Evolutionary conservation across 2,329 filamentous ascomycete species (phyloP).

Genomic region (Elsinoe batatas): DNA sequence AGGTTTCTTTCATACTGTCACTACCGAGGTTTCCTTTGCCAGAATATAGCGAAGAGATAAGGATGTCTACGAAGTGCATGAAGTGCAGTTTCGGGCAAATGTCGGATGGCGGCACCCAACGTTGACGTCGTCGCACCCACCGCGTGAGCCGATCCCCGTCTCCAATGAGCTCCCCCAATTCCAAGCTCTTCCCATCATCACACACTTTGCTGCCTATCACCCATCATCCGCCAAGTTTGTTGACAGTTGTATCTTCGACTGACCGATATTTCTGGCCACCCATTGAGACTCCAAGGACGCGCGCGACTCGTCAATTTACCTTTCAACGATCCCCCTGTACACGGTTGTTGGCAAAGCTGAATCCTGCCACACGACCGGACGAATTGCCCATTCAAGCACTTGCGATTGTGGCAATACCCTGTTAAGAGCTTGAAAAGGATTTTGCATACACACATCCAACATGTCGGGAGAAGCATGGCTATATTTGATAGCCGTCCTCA

Average conservation of each 20-base stretch:
- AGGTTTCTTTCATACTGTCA: too few species aligned
- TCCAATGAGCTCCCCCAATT: neutral
- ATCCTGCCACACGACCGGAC: neutral
- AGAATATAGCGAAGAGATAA: too few species aligned
- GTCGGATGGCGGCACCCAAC: neutral
- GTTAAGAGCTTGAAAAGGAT: neutral
- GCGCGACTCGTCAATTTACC: neutral
- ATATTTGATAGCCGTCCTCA: constrained; percentile 92
- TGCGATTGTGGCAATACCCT: neutral
- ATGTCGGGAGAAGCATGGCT: constrained; percentile 47
- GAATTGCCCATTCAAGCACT: neutral
- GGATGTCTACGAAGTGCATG: too few species aligned
- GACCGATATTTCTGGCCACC: neutral
- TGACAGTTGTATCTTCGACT: neutral
- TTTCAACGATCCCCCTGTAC: neutral
- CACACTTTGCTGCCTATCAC: constrained; percentile 4
- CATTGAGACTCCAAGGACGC: neutral
- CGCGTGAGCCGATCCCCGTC: neutral
- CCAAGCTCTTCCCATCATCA: constrained; percentile 5
- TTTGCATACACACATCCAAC: constrained; percentile 17
- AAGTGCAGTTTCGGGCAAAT: neutral
- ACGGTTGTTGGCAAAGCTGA: neutral
- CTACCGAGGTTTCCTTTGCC: too few species aligned
- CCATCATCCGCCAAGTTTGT: neutral
- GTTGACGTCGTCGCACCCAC: constrained; percentile 9